A percentile compares a stretch with the other conserved stretches of the same genome.
These are phyloP conservation scores for Mortierella antarctica DNA, from an alignment of 192 early-diverging fungal genomes.

Conservation along the genomic window DNA sequence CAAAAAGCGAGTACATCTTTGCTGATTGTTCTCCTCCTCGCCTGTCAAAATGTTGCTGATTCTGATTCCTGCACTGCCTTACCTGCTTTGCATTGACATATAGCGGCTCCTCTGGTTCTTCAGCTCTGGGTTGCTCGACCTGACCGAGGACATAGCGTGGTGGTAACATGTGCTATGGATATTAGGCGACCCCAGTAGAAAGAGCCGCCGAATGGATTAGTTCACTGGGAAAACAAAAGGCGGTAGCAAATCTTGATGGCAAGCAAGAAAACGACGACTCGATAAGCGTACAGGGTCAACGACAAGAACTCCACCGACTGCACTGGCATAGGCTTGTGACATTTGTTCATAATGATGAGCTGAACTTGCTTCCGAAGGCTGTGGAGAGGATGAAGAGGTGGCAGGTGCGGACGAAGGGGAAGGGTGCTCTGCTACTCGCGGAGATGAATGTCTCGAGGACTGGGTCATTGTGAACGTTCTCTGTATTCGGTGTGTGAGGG, in stretches of 20 bases:
- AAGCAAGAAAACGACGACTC: background rate
- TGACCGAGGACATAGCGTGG: constrained; percentile 44
- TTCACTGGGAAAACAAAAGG: background rate
- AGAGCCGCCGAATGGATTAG: background rate
- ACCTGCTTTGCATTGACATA: constrained; percentile 95
- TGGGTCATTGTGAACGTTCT: constrained; percentile 11
- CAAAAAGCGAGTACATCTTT: background rate
- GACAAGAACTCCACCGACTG: constrained; percentile 39
- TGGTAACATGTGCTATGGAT: constrained; percentile 44
- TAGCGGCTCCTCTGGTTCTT: constrained; percentile 77
- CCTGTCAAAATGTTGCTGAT: too few species aligned
- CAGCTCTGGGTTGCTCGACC: constrained; percentile 15
- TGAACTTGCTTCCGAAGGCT: constrained; percentile 11
- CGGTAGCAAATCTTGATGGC: background rate
- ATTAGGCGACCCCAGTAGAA: background rate
- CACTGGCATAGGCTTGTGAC: constrained; percentile 19
- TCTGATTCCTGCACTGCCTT: background rate
- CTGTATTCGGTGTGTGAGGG: background rate
- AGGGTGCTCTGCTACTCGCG: constrained; percentile 9
- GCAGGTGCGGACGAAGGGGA: constrained; percentile 35
- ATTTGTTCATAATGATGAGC: constrained; percentile 29
- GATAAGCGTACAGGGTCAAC: constrained; percentile 35
- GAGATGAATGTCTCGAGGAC: constrained; percentile 15
- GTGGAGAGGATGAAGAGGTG: constrained; percentile 30
- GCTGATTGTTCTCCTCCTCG: background rate